Conservation (phyloP, 106 monocot genomes). For the Triglochin maritima region DNA sequence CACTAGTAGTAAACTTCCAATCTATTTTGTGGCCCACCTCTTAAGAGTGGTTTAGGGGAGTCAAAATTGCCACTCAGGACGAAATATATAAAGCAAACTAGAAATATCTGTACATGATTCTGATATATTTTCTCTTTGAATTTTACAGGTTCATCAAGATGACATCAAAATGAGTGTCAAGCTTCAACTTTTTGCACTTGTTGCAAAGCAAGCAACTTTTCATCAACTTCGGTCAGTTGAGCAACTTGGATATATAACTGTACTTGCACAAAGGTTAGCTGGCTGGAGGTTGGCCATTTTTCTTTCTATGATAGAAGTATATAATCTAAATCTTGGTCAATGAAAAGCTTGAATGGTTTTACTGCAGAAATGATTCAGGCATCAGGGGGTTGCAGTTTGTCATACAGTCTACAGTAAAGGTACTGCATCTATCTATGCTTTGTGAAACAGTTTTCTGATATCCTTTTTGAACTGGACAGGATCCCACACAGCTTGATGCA, state of each 20-base stretch:
- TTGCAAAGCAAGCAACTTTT: conserved; percentile 90
- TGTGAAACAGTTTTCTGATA: background rate
- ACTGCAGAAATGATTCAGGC: conserved; percentile 65
- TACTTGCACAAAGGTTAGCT: conserved; percentile 59
- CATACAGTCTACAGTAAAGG: conserved; percentile 87
- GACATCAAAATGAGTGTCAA: conserved; percentile 61
- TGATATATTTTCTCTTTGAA: background rate
- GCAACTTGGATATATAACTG: conserved; percentile 87
- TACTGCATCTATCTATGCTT: conserved; percentile 5
- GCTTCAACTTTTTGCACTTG: conserved; percentile 67
- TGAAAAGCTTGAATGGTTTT: background rate
- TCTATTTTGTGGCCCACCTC: no score
- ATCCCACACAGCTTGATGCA: conserved; percentile 69
- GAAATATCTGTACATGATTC: background rate
- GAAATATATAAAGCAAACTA: no score
- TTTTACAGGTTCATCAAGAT: conserved; percentile 74
- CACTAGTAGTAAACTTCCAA: no score
- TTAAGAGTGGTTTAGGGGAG: no score
- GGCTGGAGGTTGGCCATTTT: no score
- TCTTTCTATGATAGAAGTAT: no score
- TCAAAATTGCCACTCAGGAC: no score
- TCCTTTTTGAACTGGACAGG: conserved; percentile 22
- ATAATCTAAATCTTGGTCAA: no score
- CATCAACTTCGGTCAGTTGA: conserved; percentile 94
- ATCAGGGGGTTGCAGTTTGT: conserved; percentile 62